phyloP scores from a whole-genome alignment of 2,329 filamentous ascomycete genomes.

The Parascedosporium putredinis region DNA sequence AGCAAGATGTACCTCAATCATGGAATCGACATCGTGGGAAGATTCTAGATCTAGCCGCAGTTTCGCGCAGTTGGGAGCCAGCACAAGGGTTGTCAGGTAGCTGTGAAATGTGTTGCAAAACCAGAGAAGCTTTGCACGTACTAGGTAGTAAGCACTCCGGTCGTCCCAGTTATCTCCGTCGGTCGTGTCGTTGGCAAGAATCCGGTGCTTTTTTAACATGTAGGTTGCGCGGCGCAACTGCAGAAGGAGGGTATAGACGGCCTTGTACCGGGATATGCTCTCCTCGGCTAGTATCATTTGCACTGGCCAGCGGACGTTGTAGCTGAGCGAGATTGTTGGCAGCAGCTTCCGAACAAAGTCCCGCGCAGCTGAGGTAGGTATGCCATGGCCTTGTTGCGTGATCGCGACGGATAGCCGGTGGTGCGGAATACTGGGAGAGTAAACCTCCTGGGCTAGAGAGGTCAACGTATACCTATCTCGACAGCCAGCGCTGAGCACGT shows the following conservation, averaged over 20 bases:
- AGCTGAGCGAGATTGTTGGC: slow-evolving; percentile 53
- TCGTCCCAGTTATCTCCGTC: slow-evolving; percentile 28
- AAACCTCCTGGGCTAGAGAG: slow-evolving; percentile 64
- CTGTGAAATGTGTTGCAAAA: slow-evolving; percentile 65
- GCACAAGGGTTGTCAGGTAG: slow-evolving; percentile 65
- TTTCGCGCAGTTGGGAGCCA: slow-evolving; percentile 46
- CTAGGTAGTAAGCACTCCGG: slow-evolving; percentile 40
- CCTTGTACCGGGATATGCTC: slow-evolving; percentile 57
- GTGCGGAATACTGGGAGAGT: slow-evolving; percentile 46
- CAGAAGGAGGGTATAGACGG: slow-evolving; percentile 63
- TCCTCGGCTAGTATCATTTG: slow-evolving; percentile 63
- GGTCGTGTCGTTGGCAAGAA: slow-evolving; percentile 29
- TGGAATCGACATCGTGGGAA: slow-evolving; percentile 67
- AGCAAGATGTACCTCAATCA: slow-evolving; percentile 58
- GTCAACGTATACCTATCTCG: slow-evolving; percentile 74
- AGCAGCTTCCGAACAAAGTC: slow-evolving; percentile 49
- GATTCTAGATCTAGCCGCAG: slow-evolving; percentile 47
- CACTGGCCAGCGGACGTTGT: slow-evolving; percentile 56
- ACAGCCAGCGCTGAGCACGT: slow-evolving; percentile 52
- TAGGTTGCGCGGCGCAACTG: slow-evolving; percentile 65
- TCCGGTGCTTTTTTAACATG: slow-evolving; percentile 47
- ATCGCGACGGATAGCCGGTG: slow-evolving; percentile 53
- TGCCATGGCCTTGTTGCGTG: slow-evolving; percentile 26
- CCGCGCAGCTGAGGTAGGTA: slow-evolving; percentile 34
- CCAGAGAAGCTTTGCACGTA: slow-evolving; percentile 65